Conservation (phyloP, 2,329 filamentous ascomycete species). For the Chaetomium sp. region DNA sequence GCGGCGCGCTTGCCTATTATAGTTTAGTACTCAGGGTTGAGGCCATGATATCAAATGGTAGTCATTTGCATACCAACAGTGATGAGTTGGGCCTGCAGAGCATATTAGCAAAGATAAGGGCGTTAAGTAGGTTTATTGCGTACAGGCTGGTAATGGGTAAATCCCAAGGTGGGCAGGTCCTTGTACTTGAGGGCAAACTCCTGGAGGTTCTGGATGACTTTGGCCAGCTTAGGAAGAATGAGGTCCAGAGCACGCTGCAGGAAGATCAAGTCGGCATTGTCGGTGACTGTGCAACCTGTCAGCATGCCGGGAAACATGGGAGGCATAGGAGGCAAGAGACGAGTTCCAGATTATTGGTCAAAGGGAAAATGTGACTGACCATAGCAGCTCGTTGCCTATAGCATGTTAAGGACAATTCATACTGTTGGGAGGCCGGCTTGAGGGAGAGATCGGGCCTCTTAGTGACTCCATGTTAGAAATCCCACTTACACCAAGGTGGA, state of each 20-base stretch:
- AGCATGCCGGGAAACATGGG: constrained; percentile 1
- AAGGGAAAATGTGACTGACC: constrained; percentile 17
- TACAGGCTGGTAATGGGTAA: constrained; percentile 69
- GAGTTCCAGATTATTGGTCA: neutral
- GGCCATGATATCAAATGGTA: no score
- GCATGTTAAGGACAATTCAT: neutral
- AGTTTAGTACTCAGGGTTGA: no score
- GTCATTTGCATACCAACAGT: constrained; percentile 60
- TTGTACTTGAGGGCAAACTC: constrained; percentile 74
- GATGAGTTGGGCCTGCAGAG: constrained; percentile 54
- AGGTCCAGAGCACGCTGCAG: constrained; percentile 67
- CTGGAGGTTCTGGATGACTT: constrained; percentile 73
- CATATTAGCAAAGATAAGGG: neutral
- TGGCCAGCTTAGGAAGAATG: constrained; percentile 74
- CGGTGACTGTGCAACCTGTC: constrained; percentile 54
- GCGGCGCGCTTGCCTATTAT: constrained; percentile 61
- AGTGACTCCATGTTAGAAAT: neutral
- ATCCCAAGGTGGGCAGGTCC: constrained; percentile 68
- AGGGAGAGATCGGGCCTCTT: neutral
- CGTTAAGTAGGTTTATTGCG: neutral
- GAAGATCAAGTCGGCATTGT: constrained; percentile 78
- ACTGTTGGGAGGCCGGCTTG: neutral
- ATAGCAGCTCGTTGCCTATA: constrained; percentile 49
- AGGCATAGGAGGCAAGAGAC: neutral
- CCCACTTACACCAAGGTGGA: constrained; percentile 70